A percentile compares a stretch with the other conserved stretches of the same genome.
Evolutionary conservation across 495 filamentous ascomycete species (phyloP).

Genomic region (Glarea lozoyensis): DNA sequence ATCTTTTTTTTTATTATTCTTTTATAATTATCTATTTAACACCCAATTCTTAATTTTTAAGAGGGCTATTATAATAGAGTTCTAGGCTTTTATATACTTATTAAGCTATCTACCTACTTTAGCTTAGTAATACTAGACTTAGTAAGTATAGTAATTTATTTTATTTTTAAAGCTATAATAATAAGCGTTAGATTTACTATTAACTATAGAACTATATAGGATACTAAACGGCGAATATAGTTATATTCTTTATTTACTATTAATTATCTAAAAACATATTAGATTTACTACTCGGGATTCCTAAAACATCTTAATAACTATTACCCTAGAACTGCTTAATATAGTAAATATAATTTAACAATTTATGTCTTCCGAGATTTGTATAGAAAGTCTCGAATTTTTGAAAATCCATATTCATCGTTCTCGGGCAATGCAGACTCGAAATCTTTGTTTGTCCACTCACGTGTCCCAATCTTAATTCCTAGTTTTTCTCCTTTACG

Average conservation of each 20-base stretch:
- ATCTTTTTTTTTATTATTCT: no score
- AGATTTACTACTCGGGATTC: neutral
- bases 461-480: constrained; percentile 14
- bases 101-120: neutral
- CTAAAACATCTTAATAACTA: constrained; percentile 1
- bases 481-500: constrained; percentile 19
- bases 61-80: no score
- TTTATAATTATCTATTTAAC: no score
- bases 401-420: constrained; percentile 4
- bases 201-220: neutral
- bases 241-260: neutral
- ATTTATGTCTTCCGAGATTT: constrained; percentile 1
- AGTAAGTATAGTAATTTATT: constrained; percentile 3
- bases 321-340: neutral
- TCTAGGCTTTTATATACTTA: neutral
- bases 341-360: constrained; percentile 2
- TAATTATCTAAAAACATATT: neutral
- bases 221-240: neutral
- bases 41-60: no score
- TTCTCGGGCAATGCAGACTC: constrained; percentile 8
- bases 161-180: neutral
- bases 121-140: constrained; percentile 1
- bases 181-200: constrained; percentile 1
- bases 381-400: constrained; percentile 37
- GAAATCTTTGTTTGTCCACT: constrained; percentile 13